Conservation (phyloP, 2,329 filamentous ascomycete species). For the Coleophoma crateriformis region DNA sequence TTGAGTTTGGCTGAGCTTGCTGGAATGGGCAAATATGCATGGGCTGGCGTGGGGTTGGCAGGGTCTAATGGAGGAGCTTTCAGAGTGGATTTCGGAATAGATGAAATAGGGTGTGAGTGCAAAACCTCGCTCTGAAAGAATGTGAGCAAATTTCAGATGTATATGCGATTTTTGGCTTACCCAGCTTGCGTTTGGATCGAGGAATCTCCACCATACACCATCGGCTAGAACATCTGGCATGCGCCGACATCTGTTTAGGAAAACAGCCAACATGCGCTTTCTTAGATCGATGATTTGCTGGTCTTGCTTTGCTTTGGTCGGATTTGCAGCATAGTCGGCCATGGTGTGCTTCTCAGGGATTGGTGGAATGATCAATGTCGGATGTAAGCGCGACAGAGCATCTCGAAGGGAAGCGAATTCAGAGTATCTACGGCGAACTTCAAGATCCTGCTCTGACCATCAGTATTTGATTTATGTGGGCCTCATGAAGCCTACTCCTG, state of each 20-base stretch:
- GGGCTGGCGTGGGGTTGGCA: slow-evolving; percentile 84
- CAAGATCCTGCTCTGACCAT: slow-evolving; percentile 63
- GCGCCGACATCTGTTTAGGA: slow-evolving; percentile 84
- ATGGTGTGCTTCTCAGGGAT: slow-evolving; percentile 99
- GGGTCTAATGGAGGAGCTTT: slow-evolving; percentile 94
- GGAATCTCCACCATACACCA: slow-evolving; percentile 94
- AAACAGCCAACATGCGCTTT: slow-evolving; percentile 95
- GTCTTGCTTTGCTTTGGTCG: slow-evolving; percentile 96
- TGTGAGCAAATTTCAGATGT: slow-evolving; percentile 8
- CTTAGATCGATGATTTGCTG: slow-evolving; percentile 92
- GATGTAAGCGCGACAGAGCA: slow-evolving; percentile 85
- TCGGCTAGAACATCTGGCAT: slow-evolving; percentile 92
- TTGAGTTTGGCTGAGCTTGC: slow-evolving; percentile 82
- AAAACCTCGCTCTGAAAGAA: slow-evolving; percentile 83
- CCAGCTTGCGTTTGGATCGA: slow-evolving; percentile 98
- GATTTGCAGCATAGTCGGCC: slow-evolving; percentile 96
- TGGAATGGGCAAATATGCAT: slow-evolving; percentile 83
- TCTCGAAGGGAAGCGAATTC: slow-evolving; percentile 90
- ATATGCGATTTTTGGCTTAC: slow-evolving; percentile 41
- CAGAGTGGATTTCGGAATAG: slow-evolving; percentile 87
- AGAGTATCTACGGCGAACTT: slow-evolving; percentile 91
- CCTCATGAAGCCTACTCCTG: slow-evolving; percentile 56
- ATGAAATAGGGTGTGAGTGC: slow-evolving; percentile 82
- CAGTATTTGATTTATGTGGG: slow-evolving; percentile 6
- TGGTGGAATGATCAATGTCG: slow-evolving; percentile 90